phyloP scores from a whole-genome alignment of 1,284 basidiomycete species.

The Leccinum pallidistipes region DNA sequence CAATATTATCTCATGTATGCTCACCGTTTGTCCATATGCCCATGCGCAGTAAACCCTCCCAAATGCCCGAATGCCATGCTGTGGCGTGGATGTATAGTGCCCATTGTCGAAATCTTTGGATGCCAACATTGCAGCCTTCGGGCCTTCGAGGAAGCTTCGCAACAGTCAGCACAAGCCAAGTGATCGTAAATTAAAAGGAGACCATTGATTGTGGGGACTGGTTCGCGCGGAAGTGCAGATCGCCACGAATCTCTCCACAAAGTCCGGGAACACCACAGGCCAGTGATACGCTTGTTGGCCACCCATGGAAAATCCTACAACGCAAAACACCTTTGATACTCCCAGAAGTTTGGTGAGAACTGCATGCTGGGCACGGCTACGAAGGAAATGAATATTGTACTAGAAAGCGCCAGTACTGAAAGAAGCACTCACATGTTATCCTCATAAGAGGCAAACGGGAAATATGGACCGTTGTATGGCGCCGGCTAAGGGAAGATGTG shows the following conservation, averaged over 20 bases:
- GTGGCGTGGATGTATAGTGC: slow-evolving; percentile 35
- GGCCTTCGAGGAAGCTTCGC: slow-evolving; percentile 40
- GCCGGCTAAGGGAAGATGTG: slow-evolving; percentile 29
- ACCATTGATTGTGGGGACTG: slow-evolving; percentile 42
- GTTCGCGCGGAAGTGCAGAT: slow-evolving; percentile 41
- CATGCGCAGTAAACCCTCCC: slow-evolving; percentile 39
- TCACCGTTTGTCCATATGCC: slow-evolving; percentile 41
- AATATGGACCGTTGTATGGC: slow-evolving; percentile 44
- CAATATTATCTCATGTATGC: slow-evolving; percentile 4
- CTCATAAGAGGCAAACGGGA: slow-evolving; percentile 47
- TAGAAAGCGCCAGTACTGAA: background rate
- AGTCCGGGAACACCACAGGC: slow-evolving; percentile 38
- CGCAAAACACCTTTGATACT: slow-evolving; percentile 49
- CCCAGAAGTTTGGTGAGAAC: slow-evolving; percentile 52
- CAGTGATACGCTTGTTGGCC: slow-evolving; percentile 48
- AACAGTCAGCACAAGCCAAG: slow-evolving; percentile 2
- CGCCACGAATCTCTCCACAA: slow-evolving; percentile 38
- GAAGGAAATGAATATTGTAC: background rate
- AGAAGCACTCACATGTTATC: slow-evolving; percentile 52
- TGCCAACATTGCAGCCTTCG: slow-evolving; percentile 38
- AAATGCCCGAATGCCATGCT: slow-evolving; percentile 38
- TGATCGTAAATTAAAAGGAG: background rate
- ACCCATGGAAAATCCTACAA: slow-evolving; percentile 64
- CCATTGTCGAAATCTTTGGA: slow-evolving; percentile 39
- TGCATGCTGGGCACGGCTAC: slow-evolving; percentile 54